Evolutionary conservation across 371 early-diverging fungal species (phyloP).

Genomic region (Mucor indicus): DNA sequence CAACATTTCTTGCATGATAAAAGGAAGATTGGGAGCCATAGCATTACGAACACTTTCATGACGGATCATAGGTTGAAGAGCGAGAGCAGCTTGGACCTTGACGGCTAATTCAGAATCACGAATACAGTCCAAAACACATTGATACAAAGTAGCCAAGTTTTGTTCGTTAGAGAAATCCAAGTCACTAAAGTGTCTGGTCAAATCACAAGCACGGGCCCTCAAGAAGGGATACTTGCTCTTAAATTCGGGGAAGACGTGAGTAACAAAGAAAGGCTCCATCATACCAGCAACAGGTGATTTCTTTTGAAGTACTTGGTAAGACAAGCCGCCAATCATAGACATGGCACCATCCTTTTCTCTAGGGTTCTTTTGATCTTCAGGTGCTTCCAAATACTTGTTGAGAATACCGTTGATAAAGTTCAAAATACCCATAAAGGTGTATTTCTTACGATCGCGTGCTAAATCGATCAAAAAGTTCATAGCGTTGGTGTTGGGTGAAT

Average conservation of each 20-base stretch:
- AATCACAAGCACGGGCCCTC: slow-evolving; percentile 62
- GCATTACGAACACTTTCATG: slow-evolving; percentile 69
- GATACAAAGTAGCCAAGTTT: slow-evolving; percentile 56
- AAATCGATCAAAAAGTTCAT: slow-evolving; percentile 72
- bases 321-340: slow-evolving; percentile 73
- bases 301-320: slow-evolving; percentile 61
- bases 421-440: slow-evolving; percentile 77
- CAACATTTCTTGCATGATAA: slow-evolving; percentile 83
- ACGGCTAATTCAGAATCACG: slow-evolving; percentile 82
- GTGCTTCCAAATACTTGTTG: slow-evolving; percentile 52
- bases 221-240: slow-evolving; percentile 76
- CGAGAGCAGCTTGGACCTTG: slow-evolving; percentile 77
- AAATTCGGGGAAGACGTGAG: slow-evolving; percentile 88
- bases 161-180: slow-evolving; percentile 40
- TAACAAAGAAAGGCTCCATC: slow-evolving; percentile 80
- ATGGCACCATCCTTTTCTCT: slow-evolving; percentile 88
- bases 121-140: slow-evolving; percentile 63
- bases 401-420: slow-evolving; percentile 72
- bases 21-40: slow-evolving; percentile 74
- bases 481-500: slow-evolving; percentile 69
- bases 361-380: slow-evolving; percentile 64
- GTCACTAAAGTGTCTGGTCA: slow-evolving; percentile 39
- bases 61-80: slow-evolving; percentile 74
- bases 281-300: slow-evolving; percentile 64
- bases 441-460: slow-evolving; percentile 72